phyloP scores from a whole-genome alignment of 2,329 filamentous ascomycete species.

The Aplosporella prunicola region DNA sequence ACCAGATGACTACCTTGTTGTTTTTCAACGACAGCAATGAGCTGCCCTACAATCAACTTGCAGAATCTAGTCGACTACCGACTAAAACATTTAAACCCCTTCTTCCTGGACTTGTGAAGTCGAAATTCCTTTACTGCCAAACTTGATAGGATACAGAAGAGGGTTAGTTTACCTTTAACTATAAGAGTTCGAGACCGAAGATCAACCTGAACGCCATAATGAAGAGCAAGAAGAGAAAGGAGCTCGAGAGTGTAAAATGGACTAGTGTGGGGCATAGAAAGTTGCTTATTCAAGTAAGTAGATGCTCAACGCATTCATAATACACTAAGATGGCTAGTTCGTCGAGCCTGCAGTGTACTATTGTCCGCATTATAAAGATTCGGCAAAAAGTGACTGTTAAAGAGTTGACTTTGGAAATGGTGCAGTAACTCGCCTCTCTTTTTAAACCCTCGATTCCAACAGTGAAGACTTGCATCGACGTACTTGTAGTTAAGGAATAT shows the following conservation, averaged over 20 bases:
- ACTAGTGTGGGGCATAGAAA: not conserved
- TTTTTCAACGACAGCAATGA: not conserved
- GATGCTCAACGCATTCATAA: not conserved
- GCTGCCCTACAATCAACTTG: not conserved
- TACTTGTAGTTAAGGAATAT: not conserved
- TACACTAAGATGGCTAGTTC: not conserved
- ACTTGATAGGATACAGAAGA: not conserved
- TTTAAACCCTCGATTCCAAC: not conserved
- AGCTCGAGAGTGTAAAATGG: not conserved
- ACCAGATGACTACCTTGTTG: not conserved
- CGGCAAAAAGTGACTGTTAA: not conserved
- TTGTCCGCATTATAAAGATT: not conserved
- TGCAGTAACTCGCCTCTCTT: not conserved
- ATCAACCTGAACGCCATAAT: not conserved
- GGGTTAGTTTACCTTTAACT: not conserved
- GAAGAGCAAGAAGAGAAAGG: not conserved
- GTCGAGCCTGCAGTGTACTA: not conserved
- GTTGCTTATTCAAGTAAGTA: not conserved
- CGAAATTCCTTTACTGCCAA: not conserved
- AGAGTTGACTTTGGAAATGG: not conserved
- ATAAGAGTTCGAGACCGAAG: not conserved
- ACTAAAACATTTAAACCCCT: not conserved
- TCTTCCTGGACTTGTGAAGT: not conserved
- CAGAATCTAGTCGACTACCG: not conserved
- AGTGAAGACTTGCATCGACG: not conserved